A percentile compares a stretch with the other conserved stretches of the same genome.
phyloP scores from a whole-genome alignment of 2,329 filamentous ascomycete genomes.

The Botrytis paeoniae region DNA sequence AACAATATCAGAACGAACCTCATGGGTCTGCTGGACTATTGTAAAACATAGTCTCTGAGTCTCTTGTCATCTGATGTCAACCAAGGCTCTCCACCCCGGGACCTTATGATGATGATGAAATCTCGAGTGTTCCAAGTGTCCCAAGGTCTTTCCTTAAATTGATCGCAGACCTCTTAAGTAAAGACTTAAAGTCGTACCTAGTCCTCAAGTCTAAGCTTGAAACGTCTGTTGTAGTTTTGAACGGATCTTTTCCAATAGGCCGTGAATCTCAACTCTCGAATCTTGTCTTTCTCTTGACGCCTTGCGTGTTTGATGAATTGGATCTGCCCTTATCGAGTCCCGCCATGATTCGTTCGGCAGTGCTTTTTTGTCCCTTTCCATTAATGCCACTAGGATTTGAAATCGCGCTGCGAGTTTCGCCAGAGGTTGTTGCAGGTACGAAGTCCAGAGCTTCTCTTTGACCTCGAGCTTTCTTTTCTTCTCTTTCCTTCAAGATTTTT shows the following conservation, averaged over 20 bases:
- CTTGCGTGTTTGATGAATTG: conserved; percentile 35
- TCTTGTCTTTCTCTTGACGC: conserved; percentile 37
- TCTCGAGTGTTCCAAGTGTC: not conserved
- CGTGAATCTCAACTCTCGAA: conserved; percentile 36
- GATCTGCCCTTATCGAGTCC: conserved; percentile 36
- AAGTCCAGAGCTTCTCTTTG: conserved; percentile 37
- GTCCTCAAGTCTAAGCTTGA: not conserved
- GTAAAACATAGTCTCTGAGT: not conserved
- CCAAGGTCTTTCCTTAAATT: not conserved
- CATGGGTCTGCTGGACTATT: not conserved
- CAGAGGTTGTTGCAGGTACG: conserved; percentile 32
- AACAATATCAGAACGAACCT: conserved; percentile 1
- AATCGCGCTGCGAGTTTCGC: conserved; percentile 31
- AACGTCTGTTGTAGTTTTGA: not conserved
- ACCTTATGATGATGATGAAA: not conserved
- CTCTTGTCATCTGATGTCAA: not conserved
- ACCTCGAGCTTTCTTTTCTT: conserved; percentile 35
- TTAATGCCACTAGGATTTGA: conserved; percentile 21
- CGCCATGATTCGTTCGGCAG: conserved; percentile 39
- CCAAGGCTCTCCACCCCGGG: not conserved
- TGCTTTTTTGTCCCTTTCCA: conserved; percentile 32
- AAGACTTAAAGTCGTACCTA: not conserved
- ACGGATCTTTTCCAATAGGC: not conserved
- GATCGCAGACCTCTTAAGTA: not conserved
- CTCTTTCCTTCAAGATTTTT: conserved; percentile 34